A percentile compares a stretch with the other conserved stretches of the same genome.
Conservation (phyloP, 306 rosid genomes). For the Vigna angularis region DNA sequence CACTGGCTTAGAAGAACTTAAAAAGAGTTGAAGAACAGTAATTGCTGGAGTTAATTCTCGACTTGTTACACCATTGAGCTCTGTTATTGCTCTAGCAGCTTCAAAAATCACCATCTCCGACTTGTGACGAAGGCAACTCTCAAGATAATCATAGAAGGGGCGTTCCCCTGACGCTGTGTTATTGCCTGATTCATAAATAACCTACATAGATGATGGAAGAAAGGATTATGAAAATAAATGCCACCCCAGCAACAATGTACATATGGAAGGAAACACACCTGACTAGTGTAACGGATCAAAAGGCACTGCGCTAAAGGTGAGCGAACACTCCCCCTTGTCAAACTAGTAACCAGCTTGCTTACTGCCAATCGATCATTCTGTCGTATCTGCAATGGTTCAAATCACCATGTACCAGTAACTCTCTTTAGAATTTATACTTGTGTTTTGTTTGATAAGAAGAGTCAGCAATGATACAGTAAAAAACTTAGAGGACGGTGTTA, state of each 20-base stretch:
- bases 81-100: slow-evolving; percentile 98
- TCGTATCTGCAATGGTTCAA: slow-evolving; percentile 75
- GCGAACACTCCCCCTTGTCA: slow-evolving; percentile 90
- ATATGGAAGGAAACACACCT: slow-evolving; percentile 63
- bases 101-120: slow-evolving; percentile 99
- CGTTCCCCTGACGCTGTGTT: slow-evolving; percentile 85
- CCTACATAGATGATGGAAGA: slow-evolving; percentile 55
- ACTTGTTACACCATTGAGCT: slow-evolving; percentile 85
- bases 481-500: slow-evolving; percentile 3
- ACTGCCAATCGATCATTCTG: slow-evolving; percentile 98
- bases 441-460: slow-evolving; percentile 4
- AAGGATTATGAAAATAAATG: slow-evolving; percentile 27
- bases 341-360: slow-evolving; percentile 97
- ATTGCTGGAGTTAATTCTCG: slow-evolving; percentile 96
- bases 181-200: slow-evolving; percentile 82
- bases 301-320: slow-evolving; percentile 98
- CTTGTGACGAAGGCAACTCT: slow-evolving; percentile 98
- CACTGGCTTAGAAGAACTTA: slow-evolving; percentile 98
- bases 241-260: slow-evolving; percentile 13
- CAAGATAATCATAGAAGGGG: slow-evolving; percentile 94
- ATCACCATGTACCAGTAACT: slow-evolving; percentile 44
- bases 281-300: slow-evolving; percentile 95
- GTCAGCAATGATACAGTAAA: not conserved
- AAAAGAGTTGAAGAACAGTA: slow-evolving; percentile 94
- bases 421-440: slow-evolving; percentile 36